Percentiles rank a stretch among this genome's conserved stretches.
These are phyloP conservation scores for Rhododendron simsii DNA, from an alignment of 148 eudicot species.

Conservation along the genomic window DNA sequence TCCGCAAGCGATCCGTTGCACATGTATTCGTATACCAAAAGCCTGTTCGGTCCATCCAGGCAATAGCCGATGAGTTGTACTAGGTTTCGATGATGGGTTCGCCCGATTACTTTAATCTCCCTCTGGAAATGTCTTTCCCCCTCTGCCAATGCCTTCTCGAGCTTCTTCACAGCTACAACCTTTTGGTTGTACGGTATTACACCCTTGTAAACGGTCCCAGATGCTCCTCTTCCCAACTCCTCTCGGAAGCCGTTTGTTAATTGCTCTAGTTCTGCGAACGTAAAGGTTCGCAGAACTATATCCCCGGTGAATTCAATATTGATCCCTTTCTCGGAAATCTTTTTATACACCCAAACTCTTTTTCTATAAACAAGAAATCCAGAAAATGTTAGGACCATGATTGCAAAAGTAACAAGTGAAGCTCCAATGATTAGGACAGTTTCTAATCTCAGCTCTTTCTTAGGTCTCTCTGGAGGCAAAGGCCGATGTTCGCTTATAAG, in stretches of 20 bases:
- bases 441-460: not conserved
- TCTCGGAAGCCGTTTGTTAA: constrained; percentile 4
- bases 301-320: constrained; percentile 4
- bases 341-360: not conserved
- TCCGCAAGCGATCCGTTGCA: constrained; percentile 8
- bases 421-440: not conserved
- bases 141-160: not conserved
- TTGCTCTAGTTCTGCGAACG: not conserved
- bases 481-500: too few relatives aligned
- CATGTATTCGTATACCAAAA: constrained; percentile 8
- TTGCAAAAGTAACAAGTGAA: not conserved
- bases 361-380: not conserved
- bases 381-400: not conserved
- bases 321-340: not conserved
- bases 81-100: constrained; percentile 9
- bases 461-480: too few relatives aligned
- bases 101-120: constrained; percentile 8
- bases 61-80: constrained; percentile 10
- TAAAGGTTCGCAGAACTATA: not conserved
- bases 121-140: constrained; percentile 4
- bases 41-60: constrained; percentile 2
- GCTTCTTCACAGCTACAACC: constrained; percentile 9
- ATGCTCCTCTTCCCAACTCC: constrained; percentile 11
- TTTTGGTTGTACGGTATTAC: not conserved
- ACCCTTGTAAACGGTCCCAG: not conserved